Percentiles rank a stretch among this genome's conserved stretches.
These are phyloP conservation scores for Colletotrichum echinochloae DNA, from an alignment of 2,329 filamentous ascomycete genomes.

Conservation along the genomic window DNA sequence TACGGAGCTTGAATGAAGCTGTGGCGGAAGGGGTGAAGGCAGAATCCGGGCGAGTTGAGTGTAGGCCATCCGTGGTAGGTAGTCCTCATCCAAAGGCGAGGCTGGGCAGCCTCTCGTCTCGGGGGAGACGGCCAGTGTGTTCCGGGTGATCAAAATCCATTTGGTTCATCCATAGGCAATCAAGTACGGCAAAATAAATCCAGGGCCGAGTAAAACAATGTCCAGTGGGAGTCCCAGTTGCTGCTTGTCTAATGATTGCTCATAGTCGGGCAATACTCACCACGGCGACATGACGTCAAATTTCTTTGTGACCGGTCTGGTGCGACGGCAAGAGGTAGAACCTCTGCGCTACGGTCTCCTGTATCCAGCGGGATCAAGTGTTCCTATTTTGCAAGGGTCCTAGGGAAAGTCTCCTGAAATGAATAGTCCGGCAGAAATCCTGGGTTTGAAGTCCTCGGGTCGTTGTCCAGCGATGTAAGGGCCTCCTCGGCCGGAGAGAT, in stretches of 20 bases:
- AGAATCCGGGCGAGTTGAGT: not conserved
- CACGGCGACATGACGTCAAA: conserved; percentile 12
- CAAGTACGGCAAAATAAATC: conserved; percentile 16
- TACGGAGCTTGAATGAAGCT: conserved; percentile 18
- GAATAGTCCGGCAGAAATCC: conserved; percentile 12
- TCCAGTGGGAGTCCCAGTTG: conserved; percentile 43
- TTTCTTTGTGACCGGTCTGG: conserved; percentile 49
- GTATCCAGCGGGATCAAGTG: conserved; percentile 14
- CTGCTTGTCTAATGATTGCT: conserved; percentile 20
- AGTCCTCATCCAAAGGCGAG: conserved; percentile 28
- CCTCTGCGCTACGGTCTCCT: conserved; percentile 30
- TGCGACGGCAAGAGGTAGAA: conserved; percentile 43
- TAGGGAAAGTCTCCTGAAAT: conserved; percentile 22
- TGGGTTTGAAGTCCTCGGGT: conserved; percentile 23
- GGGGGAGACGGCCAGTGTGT: conserved; percentile 27
- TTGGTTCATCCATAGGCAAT: not conserved
- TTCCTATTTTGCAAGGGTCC: conserved; percentile 19
- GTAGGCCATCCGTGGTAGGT: conserved; percentile 2
- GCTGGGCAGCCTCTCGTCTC: conserved; percentile 25
- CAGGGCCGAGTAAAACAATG: conserved; percentile 41
- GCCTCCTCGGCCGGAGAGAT: conserved; percentile 36
- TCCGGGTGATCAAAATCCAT: conserved; percentile 11
- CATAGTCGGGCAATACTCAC: conserved; percentile 55
- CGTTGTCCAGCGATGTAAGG: conserved; percentile 31
- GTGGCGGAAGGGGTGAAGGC: not conserved